Evolutionary conservation across 768 basidiomycete species (phyloP).

Genomic region (Naganishia randhawae): DNA sequence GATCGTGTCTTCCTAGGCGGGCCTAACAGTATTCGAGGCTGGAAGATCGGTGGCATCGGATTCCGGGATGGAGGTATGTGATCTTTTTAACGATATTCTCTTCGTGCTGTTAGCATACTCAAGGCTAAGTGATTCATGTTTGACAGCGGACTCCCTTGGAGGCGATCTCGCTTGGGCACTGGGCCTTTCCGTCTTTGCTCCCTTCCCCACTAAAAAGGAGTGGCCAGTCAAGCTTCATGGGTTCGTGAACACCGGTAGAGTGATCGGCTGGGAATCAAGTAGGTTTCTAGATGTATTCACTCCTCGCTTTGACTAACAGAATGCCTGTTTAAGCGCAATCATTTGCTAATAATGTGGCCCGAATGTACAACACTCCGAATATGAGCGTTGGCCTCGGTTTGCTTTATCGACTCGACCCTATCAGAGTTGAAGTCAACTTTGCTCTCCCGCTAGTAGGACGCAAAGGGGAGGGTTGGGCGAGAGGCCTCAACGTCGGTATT

Average conservation of each 20-base stretch:
- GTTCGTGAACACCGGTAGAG: conserved; percentile 47
- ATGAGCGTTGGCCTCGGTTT: conserved; percentile 45
- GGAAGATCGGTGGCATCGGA: conserved; percentile 48
- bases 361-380: conserved; percentile 41
- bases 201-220: conserved; percentile 42
- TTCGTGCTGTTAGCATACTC: not conserved
- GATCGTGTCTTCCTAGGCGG: conserved; percentile 94
- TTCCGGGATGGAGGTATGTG: conserved; percentile 37
- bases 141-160: conserved; percentile 45
- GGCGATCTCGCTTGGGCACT: conserved; percentile 46
- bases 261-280: conserved; percentile 43
- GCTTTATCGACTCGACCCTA: conserved; percentile 46
- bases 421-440: conserved; percentile 48
- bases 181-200: conserved; percentile 43
- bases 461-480: conserved; percentile 42
- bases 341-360: conserved; percentile 41
- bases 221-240: conserved; percentile 46
- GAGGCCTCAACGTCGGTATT: conserved; percentile 48
- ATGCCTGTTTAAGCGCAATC: conserved; percentile 30
- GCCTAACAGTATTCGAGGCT: conserved; percentile 68
- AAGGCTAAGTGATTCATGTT: not conserved
- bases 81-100: not conserved
- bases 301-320: not conserved
- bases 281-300: conserved; percentile 10
- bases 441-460: conserved; percentile 46